Evolutionary conservation across 2,329 filamentous ascomycete genomes (phyloP).

Genomic region (Trichoderma atrobrunneum): DNA sequence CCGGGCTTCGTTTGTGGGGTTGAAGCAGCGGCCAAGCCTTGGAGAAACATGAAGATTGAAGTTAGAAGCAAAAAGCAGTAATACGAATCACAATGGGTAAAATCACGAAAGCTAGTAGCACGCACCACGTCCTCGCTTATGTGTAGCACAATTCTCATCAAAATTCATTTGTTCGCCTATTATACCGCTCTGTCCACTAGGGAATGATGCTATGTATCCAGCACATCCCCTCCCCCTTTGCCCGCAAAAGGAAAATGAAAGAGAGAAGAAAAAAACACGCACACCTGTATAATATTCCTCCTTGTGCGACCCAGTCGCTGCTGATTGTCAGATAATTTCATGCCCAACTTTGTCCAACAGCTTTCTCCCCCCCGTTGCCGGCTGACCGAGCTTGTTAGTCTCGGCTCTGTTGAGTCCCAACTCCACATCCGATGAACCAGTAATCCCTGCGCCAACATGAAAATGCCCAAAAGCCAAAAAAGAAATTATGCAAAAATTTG

Average conservation of each 20-base stretch:
- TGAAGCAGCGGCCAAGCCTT: neutral
- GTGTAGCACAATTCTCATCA: neutral
- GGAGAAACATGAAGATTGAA: neutral
- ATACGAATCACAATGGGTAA: neutral
- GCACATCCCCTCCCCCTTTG: neutral
- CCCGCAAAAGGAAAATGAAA: neutral
- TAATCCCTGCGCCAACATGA: conserved; percentile 8
- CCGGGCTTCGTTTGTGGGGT: neutral
- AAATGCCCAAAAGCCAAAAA: neutral
- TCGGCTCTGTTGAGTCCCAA: conserved; percentile 14
- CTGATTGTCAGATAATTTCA: conserved; percentile 11
- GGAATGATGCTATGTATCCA: neutral
- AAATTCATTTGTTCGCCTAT: neutral
- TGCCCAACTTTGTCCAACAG: neutral
- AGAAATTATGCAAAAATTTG: conserved; percentile 12
- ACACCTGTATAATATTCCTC: neutral
- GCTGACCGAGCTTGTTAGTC: conserved; percentile 15
- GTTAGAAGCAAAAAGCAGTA: neutral
- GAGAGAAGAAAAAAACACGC: neutral
- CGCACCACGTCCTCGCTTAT: neutral
- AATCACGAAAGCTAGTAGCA: neutral
- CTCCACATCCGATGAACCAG: conserved; percentile 10
- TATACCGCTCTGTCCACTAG: neutral
- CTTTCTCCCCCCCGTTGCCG: neutral
- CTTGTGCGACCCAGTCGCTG: conserved; percentile 3